A percentile compares a stretch with the other conserved stretches of the same genome.
Conservation (phyloP, 208 protist species). For the Leishmania amazonensis region DNA sequence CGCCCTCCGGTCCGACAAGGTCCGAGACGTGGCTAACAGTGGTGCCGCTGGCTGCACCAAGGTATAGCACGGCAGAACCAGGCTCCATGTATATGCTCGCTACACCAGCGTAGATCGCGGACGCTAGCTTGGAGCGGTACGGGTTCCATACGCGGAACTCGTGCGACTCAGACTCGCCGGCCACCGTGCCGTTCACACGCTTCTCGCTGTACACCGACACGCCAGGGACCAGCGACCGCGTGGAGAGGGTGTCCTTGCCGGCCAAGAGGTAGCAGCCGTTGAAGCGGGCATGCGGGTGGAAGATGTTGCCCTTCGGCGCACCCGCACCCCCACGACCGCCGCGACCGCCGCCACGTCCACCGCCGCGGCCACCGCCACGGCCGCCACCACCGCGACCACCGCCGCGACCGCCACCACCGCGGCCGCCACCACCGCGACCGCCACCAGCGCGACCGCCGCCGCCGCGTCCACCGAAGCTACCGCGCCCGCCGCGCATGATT, state of each 20-base stretch:
- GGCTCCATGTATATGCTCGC: slow-evolving; percentile 98
- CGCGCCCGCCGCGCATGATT: slow-evolving; percentile 28
- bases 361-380: slow-evolving; percentile 54
- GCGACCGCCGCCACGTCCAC: slow-evolving; percentile 55
- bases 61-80: slow-evolving; percentile 99
- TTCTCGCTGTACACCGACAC: slow-evolving; percentile 99
- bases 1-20: slow-evolving; percentile 98
- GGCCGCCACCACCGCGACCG: slow-evolving; percentile 32
- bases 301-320: slow-evolving; percentile 84
- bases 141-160: slow-evolving; percentile 99
- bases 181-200: slow-evolving; percentile 91
- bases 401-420: slow-evolving; percentile 51
- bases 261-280: slow-evolving; percentile 97
- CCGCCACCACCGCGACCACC: slow-evolving; percentile 49
- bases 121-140: slow-evolving; percentile 99
- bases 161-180: slow-evolving; percentile 79
- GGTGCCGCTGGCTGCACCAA: slow-evolving; percentile 99
- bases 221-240: slow-evolving; percentile 97
- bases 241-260: slow-evolving; percentile 98
- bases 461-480: slow-evolving; percentile 38
- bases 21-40: slow-evolving; percentile 99
- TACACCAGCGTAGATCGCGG: slow-evolving; percentile 98
- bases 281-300: slow-evolving; percentile 96
- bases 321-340: slow-evolving; percentile 59
- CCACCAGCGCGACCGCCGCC: slow-evolving; percentile 47